Conservation (phyloP, 768 basidiomycete genomes). For the Cystofilobasidium capitatum region DNA sequence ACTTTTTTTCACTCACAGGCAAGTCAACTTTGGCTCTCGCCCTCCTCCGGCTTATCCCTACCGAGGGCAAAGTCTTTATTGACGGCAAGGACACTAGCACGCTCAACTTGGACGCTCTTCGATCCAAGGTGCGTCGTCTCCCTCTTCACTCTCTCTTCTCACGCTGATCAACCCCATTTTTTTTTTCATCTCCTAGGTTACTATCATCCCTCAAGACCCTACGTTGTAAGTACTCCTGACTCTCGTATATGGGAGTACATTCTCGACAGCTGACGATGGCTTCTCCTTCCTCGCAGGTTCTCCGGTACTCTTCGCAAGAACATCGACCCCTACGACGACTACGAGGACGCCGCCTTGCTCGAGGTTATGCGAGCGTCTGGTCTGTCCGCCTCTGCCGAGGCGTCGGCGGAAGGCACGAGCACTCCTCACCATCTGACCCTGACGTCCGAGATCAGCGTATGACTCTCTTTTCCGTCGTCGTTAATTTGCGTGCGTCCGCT, state of each 20-base stretch:
- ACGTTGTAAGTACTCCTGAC: not conserved
- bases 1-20: not conserved
- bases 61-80: constrained; percentile 50
- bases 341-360: constrained; percentile 50
- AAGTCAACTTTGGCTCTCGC: constrained; percentile 50
- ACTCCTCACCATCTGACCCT: constrained; percentile 41
- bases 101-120: constrained; percentile 52
- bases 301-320: constrained; percentile 50
- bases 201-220: constrained; percentile 47
- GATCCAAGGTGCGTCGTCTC: constrained; percentile 52
- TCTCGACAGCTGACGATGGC: constrained; percentile 26
- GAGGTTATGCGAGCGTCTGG: constrained; percentile 48
- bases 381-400: constrained; percentile 38
- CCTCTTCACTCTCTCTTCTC: constrained; percentile 42
- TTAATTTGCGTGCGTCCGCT: not conserved
- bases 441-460: constrained; percentile 42
- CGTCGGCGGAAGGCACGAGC: constrained; percentile 35
- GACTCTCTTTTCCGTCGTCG: not conserved
- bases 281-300: constrained; percentile 41
- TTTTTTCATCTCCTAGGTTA: not conserved
- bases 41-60: constrained; percentile 51
- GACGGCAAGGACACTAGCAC: constrained; percentile 48
- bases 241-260: not conserved
- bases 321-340: constrained; percentile 52
- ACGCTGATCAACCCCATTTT: too few relatives aligned